Percentiles rank a stretch among this genome's conserved stretches.
These are phyloP conservation scores for Penicillium canescens DNA, from an alignment of 495 filamentous ascomycete genomes.

Conservation along the genomic window DNA sequence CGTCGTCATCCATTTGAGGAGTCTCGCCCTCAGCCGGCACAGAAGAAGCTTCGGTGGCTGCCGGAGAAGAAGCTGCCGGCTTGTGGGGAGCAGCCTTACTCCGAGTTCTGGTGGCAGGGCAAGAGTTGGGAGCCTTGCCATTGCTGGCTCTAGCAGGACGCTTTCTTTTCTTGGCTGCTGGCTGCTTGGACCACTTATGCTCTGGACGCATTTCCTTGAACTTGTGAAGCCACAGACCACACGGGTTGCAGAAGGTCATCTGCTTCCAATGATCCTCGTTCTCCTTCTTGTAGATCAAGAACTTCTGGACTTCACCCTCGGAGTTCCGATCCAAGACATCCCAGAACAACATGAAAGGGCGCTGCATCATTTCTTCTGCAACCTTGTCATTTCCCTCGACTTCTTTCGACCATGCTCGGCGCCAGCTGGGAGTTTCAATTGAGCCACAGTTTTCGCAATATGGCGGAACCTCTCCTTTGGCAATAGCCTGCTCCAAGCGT, in stretches of 20 bases:
- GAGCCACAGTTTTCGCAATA: conserved; percentile 92
- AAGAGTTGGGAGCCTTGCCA: conserved; percentile 29
- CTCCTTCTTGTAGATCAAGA: conserved; percentile 75
- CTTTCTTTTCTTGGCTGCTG: conserved; percentile 42
- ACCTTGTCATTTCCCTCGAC: conserved; percentile 60
- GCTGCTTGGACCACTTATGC: conserved; percentile 75
- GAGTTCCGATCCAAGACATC: conserved; percentile 62
- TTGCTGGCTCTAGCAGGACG: conserved; percentile 37
- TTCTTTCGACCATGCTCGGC: conserved; percentile 78
- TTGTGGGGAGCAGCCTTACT: conserved; percentile 30
- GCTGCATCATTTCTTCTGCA: conserved; percentile 66
- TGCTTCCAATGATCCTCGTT: conserved; percentile 68
- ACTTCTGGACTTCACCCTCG: conserved; percentile 57
- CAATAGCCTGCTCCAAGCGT: conserved; percentile 63
- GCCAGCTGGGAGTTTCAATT: conserved; percentile 94
- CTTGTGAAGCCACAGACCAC: conserved; percentile 90
- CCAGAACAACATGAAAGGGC: conserved; percentile 60
- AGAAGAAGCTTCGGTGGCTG: conserved; percentile 43
- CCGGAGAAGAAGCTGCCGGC: conserved; percentile 41
- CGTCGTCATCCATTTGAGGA: conserved; percentile 33
- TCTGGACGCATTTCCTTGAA: conserved; percentile 80
- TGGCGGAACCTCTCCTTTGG: conserved; percentile 72
- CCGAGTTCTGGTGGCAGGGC: conserved; percentile 31
- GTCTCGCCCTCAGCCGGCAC: conserved; percentile 37
- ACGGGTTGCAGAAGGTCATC: conserved; percentile 88